These are phyloP conservation scores for Adenanthera pavonina DNA, from an alignment of 306 rosid genomes.

Conservation along the genomic window DNA sequence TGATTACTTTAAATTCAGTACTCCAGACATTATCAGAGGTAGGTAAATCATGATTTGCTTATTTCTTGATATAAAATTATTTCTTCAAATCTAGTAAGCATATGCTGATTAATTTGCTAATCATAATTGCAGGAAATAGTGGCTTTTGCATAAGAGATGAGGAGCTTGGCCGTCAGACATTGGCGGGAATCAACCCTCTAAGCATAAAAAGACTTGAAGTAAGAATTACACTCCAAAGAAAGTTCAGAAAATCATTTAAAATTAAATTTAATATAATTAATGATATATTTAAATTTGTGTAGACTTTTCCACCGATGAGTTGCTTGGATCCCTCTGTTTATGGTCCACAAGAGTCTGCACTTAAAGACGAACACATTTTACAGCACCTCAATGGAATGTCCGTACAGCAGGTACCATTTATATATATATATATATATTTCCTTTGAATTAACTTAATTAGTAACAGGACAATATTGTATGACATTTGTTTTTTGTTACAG, in stretches of 20 bases:
- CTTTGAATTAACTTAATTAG: too few species aligned
- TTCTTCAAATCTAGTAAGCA: too few species aligned
- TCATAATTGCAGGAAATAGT: constrained; percentile 28
- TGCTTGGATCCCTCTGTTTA: constrained; percentile 40
- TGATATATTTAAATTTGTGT: neutral
- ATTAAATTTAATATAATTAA: too few species aligned
- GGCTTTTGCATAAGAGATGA: constrained; percentile 40
- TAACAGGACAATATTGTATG: neutral
- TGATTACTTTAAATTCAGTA: constrained; percentile 41
- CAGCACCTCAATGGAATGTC: constrained; percentile 48
- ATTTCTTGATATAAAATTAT: too few species aligned
- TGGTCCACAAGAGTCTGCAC: constrained; percentile 51
- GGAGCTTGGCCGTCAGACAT: constrained; percentile 50
- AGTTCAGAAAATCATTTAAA: neutral
- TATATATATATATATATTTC: too few species aligned
- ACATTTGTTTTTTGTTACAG: neutral
- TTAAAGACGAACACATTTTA: constrained; percentile 49
- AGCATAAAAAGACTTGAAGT: constrained; percentile 50
- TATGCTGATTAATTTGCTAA: too few species aligned
- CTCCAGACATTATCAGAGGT: constrained; percentile 34
- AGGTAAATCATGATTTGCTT: neutral
- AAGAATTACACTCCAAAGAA: neutral
- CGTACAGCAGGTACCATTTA: constrained; percentile 41
- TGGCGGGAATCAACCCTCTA: constrained; percentile 52
- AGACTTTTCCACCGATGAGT: constrained; percentile 54